Evolutionary conservation across 2,329 filamentous ascomycete species (phyloP), one percentile per base, ranked within the genome.

Genomic region (Scytalidium sp.): DNA sequence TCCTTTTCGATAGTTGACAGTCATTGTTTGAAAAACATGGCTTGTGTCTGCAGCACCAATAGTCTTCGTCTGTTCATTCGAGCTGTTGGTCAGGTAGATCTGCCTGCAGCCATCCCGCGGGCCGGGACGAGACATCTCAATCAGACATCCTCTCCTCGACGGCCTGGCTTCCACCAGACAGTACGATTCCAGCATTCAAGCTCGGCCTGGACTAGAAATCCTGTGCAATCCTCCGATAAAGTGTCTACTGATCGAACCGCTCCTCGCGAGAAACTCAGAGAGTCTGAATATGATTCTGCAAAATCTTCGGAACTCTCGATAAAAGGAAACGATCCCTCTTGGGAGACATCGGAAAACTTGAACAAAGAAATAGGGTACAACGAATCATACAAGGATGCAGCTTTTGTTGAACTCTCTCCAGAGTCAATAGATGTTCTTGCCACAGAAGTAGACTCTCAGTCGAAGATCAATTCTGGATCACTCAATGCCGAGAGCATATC

Each of bases 311-410:
- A 36, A 36, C 5, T 4, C 4, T 15, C 17, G 32, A 10, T 36
- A 10, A 10, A n/a, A n/a, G 32, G 17, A 6, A 4, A 8, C 32
- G 32, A 36, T 8, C 13, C 8, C 17, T n/a, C 32, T 17, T 10
- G 13, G 8, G 67, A 85, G 86, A 3, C 83, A 83, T 6, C 74
- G 81, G 1, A 87, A 72, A 1, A 86, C 80, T 0, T 83, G 83
- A 1, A 83, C 73, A 0, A 83, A 85, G 56, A 23, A 10, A 15
- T 19, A 23, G 21, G 19, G 25, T 22, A 45, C n/a, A 23, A 32
- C 42, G 19, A 39, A 49, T 41, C 32, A 19, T 29, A 44, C 22
- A 43, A 56, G 27, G 47, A 56, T 23, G 46, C 49, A 19, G 55
- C 59, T 3, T 55, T 71, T 43, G 57, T 67, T 23, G 68, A 71